Evolutionary conservation across 345 rosid species (phyloP), one percentile per base, ranked within the genome.

Genomic region (Raphanus raphanistrum): DNA sequence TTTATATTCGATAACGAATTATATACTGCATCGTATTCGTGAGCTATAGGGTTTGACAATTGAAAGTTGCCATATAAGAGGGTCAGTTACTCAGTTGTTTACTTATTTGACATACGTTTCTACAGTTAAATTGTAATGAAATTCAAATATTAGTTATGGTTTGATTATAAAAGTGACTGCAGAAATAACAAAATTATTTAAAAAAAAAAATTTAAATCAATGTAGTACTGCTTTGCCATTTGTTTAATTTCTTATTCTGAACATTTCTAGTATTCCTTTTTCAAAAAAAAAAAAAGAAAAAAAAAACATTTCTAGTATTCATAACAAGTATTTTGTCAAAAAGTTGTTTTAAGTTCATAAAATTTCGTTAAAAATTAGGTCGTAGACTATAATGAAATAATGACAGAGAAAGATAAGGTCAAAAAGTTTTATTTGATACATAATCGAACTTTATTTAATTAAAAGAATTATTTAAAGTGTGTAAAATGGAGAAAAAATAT

Each of bases 371-470:
- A 32, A 32, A 32, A 32, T 32, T 32, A 32, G 36, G 5, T 32
- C 29, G 48, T 67, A 55, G 7, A 27, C 3, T 8, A n/a, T 32
- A 7, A 63, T 38, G 45, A 32, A 63, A 5, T 43, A 43, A 66
- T 41, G 41, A 35, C 10, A 35, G 10, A 35, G 41, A 7, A 7
- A 45, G 58, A 61, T 61, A 52, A 25, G 15, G 21, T 32, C 27
- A 35, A 31, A 17, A 66, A 21, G 4, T 13, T 2, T 8, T 7
- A 13, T 43, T 68, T 68, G 50, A 48, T 45, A 15, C 45, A 33
- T 76, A 69, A 33, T 26, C 57, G 64, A 76, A 76, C 7, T 33
- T 55, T 63, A 71, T 32, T 70, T 52, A 17, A 36, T 26, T 50
- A 36, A 31, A 28, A 31, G 29, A 70, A 76, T 8, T 77, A 52